Base-by-base conservation (phyloP, 768 basidiomycete genomes). In the Russula ochroleuca region DNA sequence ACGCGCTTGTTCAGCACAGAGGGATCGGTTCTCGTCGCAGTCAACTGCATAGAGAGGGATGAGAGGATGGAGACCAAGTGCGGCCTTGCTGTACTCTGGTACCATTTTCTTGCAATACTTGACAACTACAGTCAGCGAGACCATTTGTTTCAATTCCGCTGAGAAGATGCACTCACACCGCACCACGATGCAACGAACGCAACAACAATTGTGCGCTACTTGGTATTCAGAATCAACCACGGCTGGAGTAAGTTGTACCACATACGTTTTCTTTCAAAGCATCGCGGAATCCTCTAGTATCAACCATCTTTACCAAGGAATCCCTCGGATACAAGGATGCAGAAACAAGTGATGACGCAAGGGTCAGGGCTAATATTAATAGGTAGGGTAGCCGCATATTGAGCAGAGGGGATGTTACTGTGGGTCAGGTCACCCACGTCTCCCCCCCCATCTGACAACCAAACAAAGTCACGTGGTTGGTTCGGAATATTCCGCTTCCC, bases 161-260 rank as follows among this genome's bases (percentile, higher is more conserved):
- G 37, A 56, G 17, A 43, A 23, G 28, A 23, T 17, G 28, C 5
- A 77, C 88, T 72, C 73, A 91, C 89, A 67, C 89, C 90, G 71
- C 90, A 94, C 94, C 94, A 96, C 4, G 93, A 90, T n/a, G 94
- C 94, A 14, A 94, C 88, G 71, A 95, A 97, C 1, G 92, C 94
- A 19, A 96, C 87, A 71, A 94, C 74, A 65, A 80, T 83, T 37
- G 91, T 88, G 75, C 82, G 78, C 91, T 92, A 68, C 11, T 52
- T 31, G 6, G 45, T 45, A 45, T n/a, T 56, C 62, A 65, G 52
- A 25, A 56, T 23, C 23, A 43, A 38, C 49, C 17, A 60, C 53
- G 5, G 40, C 59, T 1, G 57, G 50, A 9, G 10, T 23, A n/a
- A 25, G 25, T 35, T 33, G 35, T 43, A 35, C n/a, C 40, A 77